Evolutionary conservation across 2,329 filamentous ascomycete species (phyloP).

Genomic region (Ambrosiella beaveri): DNA sequence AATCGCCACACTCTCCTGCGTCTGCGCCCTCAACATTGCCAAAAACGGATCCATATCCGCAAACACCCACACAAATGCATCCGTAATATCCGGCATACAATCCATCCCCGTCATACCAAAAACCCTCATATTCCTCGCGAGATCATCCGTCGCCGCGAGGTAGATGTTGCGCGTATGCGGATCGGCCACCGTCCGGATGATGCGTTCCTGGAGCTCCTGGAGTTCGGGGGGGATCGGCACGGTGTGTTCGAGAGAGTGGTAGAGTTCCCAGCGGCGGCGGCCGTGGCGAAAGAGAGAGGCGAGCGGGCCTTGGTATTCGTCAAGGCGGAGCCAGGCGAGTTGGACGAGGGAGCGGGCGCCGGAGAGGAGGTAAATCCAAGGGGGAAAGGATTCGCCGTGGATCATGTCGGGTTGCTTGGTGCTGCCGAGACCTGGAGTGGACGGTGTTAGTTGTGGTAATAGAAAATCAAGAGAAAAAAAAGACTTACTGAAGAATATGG

Average conservation of each 20-base stretch:
- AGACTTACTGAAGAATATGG: constrained; percentile 19
- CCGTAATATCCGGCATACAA: constrained; percentile 19
- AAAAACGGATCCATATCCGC: constrained; percentile 21
- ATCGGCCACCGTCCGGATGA: constrained; percentile 5
- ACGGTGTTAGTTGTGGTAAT: not conserved
- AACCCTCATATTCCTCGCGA: constrained; percentile 9
- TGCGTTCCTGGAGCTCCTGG: constrained; percentile 7
- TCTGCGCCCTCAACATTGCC: constrained; percentile 18
- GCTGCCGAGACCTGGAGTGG: constrained; percentile 16
- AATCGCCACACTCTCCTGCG: constrained; percentile 19
- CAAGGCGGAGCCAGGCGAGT: constrained; percentile 9
- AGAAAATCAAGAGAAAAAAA: not conserved
- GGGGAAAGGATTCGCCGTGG: constrained; percentile 19
- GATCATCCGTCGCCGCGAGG: constrained; percentile 1
- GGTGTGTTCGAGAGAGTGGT: constrained; percentile 8
- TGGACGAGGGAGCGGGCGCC: constrained; percentile 18
- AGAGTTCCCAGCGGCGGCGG: constrained; percentile 15
- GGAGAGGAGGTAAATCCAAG: constrained; percentile 20
- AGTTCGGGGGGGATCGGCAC: constrained; percentile 4
- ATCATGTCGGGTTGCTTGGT: constrained; percentile 19
- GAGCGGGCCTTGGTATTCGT: constrained; percentile 15
- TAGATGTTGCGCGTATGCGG: constrained; percentile 6
- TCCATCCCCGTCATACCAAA: constrained; percentile 4
- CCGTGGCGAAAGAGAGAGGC: constrained; percentile 17
- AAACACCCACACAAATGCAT: constrained; percentile 26